Percentiles rank a stretch among this genome's conserved stretches.
These are phyloP conservation scores for Zelonia costaricensis DNA, from an alignment of 208 protist genomes.

Conservation along the genomic window DNA sequence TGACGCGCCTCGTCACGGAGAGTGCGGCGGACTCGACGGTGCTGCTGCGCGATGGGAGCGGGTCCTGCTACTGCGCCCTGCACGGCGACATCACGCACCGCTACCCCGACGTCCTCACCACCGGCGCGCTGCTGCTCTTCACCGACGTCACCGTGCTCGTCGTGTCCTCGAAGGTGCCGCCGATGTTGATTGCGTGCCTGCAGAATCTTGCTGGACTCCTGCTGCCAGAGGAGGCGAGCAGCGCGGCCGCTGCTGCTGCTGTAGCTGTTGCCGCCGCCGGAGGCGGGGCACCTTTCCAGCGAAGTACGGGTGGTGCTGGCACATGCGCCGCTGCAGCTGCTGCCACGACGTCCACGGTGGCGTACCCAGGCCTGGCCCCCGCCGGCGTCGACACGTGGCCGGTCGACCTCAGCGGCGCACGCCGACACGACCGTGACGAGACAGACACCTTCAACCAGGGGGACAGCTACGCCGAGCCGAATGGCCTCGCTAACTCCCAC, in stretches of 20 bases:
- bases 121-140: conserved; percentile 71
- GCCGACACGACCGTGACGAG: not conserved
- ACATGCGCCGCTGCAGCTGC: no score
- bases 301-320: no score
- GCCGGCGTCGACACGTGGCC: not conserved
- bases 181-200: conserved; percentile 76
- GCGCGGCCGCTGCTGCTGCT: not conserved
- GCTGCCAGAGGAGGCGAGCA: conserved; percentile 50
- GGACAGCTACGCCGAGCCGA: not conserved
- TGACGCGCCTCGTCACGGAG: conserved; percentile 71
- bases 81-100: conserved; percentile 72
- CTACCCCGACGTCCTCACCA: conserved; percentile 73
- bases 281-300: no score
- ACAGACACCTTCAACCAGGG: not conserved
- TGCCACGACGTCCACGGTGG: no score
- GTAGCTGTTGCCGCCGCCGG: not conserved
- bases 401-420: not conserved
- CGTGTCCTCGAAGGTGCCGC: conserved; percentile 48
- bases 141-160: conserved; percentile 68
- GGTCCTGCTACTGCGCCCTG: conserved; percentile 65
- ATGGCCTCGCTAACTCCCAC: no score
- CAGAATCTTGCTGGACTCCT: conserved; percentile 74
- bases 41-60: conserved; percentile 62
- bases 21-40: conserved; percentile 81
- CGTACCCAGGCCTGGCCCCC: no score